These are phyloP conservation scores for Sporothrix euskadiensis DNA, from an alignment of 2,329 filamentous ascomycete genomes.

Conservation along the genomic window DNA sequence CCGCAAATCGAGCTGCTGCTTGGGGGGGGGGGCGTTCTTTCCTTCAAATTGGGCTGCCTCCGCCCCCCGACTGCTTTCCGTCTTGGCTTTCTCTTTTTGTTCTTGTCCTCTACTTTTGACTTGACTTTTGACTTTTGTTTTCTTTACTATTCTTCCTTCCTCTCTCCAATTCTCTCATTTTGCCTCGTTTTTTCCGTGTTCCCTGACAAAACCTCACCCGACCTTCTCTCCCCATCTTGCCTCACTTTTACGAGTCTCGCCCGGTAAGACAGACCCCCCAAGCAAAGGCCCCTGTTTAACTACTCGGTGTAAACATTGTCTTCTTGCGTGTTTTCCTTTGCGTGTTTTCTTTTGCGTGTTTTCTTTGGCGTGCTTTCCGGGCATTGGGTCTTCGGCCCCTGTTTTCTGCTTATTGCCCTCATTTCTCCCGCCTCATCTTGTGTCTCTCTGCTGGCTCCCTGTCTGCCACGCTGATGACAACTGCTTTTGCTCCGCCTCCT, in stretches of 20 bases:
- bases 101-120: not conserved
- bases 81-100: not conserved
- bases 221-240: not conserved
- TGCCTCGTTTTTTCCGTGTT: not conserved
- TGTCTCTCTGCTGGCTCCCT: not conserved
- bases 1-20: not conserved
- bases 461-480: conserved; percentile 18
- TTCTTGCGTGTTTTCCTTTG: not conserved
- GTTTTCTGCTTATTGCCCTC: not conserved
- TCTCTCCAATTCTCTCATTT: not conserved
- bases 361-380: not conserved
- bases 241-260: conserved; percentile 2
- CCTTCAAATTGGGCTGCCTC: conserved; percentile 25
- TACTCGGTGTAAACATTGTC: not conserved
- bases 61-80: not conserved
- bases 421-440: not conserved
- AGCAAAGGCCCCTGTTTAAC: not conserved
- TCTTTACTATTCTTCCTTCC: not conserved
- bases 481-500: conserved; percentile 21
- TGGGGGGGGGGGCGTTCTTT: conserved; percentile 13
- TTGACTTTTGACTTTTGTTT: not conserved
- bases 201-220: not conserved
- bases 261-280: not conserved
- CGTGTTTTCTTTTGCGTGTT: not conserved
- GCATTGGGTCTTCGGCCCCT: not conserved